Evolutionary conservation across 306 rosid genomes (phyloP), one percentile per base, ranked within the genome.

Genomic region (Pueraria montana): DNA sequence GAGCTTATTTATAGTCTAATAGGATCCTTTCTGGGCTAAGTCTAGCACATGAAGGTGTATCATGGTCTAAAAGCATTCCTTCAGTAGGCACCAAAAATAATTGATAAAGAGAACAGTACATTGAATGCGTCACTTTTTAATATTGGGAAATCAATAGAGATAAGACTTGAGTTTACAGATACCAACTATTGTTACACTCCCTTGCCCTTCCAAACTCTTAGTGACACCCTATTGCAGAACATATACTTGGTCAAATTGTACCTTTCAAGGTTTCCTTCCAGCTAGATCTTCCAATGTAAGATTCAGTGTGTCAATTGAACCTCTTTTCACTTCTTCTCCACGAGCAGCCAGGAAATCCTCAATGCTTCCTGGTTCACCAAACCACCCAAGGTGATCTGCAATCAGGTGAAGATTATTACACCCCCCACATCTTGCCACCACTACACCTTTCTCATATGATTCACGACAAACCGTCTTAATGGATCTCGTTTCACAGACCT

Each of bases 401-500:
- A 96, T 87, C 84, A 96, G 82, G 89, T 96, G 99, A 13, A 90
- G 89, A 77, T 91, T 94, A 82, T 90, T 72, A 76, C 99, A 96
- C 8, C 99, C 97, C 3, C 85, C 89, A 34, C 99, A 94, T 12
- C 97, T 92, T 45, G 89, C 98, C 45, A 92, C 94, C 67, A 96
- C 99, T 14, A 92, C 94, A 0, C 99, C 98, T 78, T 92, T 89
- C 89, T 96, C 97, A 5, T 94, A 96, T 12, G 98, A 92, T 71
- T 90, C 90, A 0, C 97, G 96, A 67, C 93, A 88, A 65, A 75
- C 89, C 0, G 91, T 92, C 92, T 96, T 96, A 16, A 92, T 27
- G 17, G 97, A 92, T 87, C 99, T 91, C 10, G 97, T 94, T 85
- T 96, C 96, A 38, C 98, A 96, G 84, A 94, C 97, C 77, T 84